A percentile compares a stretch with the other conserved stretches of the same genome.
Conservation (phyloP, 2,329 filamentous ascomycete genomes). For the Mycosphaerella sp. region DNA sequence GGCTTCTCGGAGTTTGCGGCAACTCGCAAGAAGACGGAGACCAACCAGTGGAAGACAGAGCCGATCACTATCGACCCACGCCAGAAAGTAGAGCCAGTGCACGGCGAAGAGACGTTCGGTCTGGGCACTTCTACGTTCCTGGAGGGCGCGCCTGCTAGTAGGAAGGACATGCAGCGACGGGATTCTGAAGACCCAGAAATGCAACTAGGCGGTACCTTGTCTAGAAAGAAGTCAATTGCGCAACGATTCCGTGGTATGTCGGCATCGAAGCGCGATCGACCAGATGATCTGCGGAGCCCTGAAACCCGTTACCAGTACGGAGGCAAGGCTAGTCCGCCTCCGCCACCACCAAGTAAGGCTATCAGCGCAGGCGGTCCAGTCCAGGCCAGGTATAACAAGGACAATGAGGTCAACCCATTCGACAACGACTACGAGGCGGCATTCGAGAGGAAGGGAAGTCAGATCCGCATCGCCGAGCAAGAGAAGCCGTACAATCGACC, state of each 20-base stretch:
- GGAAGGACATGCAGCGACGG: slow-evolving; percentile 67
- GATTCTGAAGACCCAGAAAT: slow-evolving; percentile 60
- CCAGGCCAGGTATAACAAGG: slow-evolving; percentile 34
- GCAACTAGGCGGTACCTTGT: slow-evolving; percentile 53
- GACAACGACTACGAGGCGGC: slow-evolving; percentile 63
- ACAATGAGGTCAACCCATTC: slow-evolving; percentile 64
- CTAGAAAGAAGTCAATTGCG: slow-evolving; percentile 89
- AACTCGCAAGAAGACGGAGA: slow-evolving; percentile 36
- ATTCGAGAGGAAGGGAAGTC: slow-evolving; percentile 58
- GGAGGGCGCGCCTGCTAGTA: slow-evolving; percentile 84
- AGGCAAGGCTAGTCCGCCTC: slow-evolving; percentile 20
- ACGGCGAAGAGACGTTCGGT: slow-evolving; percentile 76
- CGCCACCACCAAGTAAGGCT: slow-evolving; percentile 23
- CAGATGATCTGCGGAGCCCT: slow-evolving; percentile 38
- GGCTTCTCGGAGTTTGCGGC: slow-evolving; percentile 74
- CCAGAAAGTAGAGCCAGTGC: slow-evolving; percentile 62
- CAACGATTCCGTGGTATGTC: slow-evolving; percentile 85
- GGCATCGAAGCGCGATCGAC: slow-evolving; percentile 52
- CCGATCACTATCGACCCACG: slow-evolving; percentile 59
- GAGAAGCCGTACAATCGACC: slow-evolving; percentile 25
- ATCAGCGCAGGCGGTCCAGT: slow-evolving; percentile 39
- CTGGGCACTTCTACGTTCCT: slow-evolving; percentile 93
- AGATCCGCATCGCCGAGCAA: slow-evolving; percentile 50
- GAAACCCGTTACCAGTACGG: slow-evolving; percentile 46
- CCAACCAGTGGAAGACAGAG: slow-evolving; percentile 28